These are phyloP conservation scores for Geotrichum cucujoidarum DNA, from an alignment of 1,139 yeast genomes.

Conservation along the genomic window DNA sequence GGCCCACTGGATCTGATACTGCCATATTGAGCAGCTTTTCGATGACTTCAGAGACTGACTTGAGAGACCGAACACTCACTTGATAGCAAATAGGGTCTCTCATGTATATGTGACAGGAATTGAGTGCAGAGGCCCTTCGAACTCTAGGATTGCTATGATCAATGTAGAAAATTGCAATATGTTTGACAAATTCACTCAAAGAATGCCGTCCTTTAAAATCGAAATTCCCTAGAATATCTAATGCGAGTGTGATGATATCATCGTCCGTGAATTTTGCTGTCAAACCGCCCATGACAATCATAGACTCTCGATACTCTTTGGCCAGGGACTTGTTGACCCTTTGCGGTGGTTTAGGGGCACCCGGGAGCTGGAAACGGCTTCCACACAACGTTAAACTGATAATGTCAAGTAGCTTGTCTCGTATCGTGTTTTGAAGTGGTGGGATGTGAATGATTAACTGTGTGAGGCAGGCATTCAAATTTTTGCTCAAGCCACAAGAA, in stretches of 20 bases:
- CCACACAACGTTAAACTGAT: constrained; percentile 76
- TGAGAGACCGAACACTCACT: constrained; percentile 75
- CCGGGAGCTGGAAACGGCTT: constrained; percentile 75
- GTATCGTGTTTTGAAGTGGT: constrained; percentile 67
- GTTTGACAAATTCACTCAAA: constrained; percentile 79
- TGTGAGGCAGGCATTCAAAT: constrained; percentile 69
- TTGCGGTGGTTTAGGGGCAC: constrained; percentile 57
- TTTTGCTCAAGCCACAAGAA: constrained; percentile 74
- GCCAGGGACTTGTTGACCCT: constrained; percentile 65
- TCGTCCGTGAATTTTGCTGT: constrained; percentile 42
- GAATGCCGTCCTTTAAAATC: constrained; percentile 72
- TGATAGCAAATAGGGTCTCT: constrained; percentile 82
- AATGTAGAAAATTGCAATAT: constrained; percentile 73
- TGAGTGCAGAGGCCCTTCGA: constrained; percentile 76
- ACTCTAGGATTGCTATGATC: constrained; percentile 77
- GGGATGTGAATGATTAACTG: constrained; percentile 71
- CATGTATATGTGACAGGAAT: constrained; percentile 74
- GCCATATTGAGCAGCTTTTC: constrained; percentile 76
- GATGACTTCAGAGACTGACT: constrained; percentile 79
- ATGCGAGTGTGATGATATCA: constrained; percentile 57
- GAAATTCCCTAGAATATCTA: constrained; percentile 68
- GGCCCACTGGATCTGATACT: constrained; percentile 85
- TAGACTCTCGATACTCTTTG: constrained; percentile 66
- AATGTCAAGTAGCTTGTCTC: constrained; percentile 66
- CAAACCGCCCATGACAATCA: constrained; percentile 58